Evolutionary conservation across 2,329 filamentous ascomycete genomes (phyloP).

Genomic region (Diaporthe velutina): DNA sequence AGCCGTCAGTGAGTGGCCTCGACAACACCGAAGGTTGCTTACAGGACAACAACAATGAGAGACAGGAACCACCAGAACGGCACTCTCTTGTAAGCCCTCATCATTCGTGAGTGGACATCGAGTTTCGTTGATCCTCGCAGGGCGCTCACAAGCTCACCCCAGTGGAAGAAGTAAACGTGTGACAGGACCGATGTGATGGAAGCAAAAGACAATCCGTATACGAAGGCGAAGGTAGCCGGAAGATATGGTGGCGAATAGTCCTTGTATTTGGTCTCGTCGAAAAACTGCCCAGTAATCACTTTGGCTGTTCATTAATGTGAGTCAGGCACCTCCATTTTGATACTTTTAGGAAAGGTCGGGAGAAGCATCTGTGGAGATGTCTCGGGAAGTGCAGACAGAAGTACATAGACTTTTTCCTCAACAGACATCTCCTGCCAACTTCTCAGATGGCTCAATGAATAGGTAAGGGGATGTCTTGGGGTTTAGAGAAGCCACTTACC

Average conservation of each 20-base stretch:
- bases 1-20: background rate
- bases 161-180: slow-evolving; percentile 75
- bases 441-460: background rate
- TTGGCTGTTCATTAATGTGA: slow-evolving; percentile 41
- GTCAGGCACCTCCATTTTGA: background rate
- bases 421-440: background rate
- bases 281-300: slow-evolving; percentile 59
- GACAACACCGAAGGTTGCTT: background rate
- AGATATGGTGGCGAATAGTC: slow-evolving; percentile 67
- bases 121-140: slow-evolving; percentile 46
- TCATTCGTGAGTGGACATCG: slow-evolving; percentile 59
- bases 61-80: slow-evolving; percentile 60
- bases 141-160: slow-evolving; percentile 55
- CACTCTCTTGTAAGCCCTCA: slow-evolving; percentile 53
- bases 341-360: too few species aligned
- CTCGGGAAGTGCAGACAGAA: background rate
- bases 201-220: slow-evolving; percentile 47
- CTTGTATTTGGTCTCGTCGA: slow-evolving; percentile 63
- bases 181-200: slow-evolving; percentile 49
- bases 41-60: slow-evolving; percentile 48
- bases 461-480: background rate
- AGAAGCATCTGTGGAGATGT: background rate
- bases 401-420: background rate
- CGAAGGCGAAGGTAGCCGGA: slow-evolving; percentile 57
- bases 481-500: slow-evolving; percentile 29